A percentile compares a stretch with the other conserved stretches of the same genome.
Conservation (phyloP, 805 yeast genomes). For the Starmerella bacillaris region DNA sequence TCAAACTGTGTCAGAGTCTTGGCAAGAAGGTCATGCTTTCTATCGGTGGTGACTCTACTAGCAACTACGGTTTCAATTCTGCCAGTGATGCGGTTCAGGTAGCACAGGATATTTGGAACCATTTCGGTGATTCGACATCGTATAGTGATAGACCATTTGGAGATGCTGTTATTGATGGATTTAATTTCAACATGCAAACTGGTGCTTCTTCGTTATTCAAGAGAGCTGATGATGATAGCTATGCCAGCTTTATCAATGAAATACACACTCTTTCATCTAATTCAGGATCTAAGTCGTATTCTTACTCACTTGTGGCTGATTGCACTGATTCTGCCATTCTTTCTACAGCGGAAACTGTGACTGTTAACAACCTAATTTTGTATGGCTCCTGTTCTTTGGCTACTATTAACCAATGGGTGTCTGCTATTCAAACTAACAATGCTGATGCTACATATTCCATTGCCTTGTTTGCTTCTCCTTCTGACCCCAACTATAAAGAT, state of each 20-base stretch:
- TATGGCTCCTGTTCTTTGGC: slow-evolving; percentile 35
- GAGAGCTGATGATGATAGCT: slow-evolving; percentile 39
- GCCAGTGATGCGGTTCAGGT: slow-evolving; percentile 40
- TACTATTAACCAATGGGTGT: slow-evolving; percentile 39
- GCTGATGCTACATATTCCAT: slow-evolving; percentile 47
- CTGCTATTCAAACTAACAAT: background rate
- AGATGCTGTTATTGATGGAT: slow-evolving; percentile 63
- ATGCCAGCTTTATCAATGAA: slow-evolving; percentile 55
- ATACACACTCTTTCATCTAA: slow-evolving; percentile 81
- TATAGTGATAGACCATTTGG: slow-evolving; percentile 39
- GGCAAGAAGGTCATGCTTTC: slow-evolving; percentile 69
- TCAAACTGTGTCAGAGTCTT: slow-evolving; percentile 51
- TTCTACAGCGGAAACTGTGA: background rate
- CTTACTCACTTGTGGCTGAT: too few relatives aligned
- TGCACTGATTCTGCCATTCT: background rate
- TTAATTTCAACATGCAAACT: slow-evolving; percentile 56
- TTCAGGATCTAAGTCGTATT: slow-evolving; percentile 32
- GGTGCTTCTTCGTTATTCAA: slow-evolving; percentile 40
- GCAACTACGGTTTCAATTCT: slow-evolving; percentile 35
- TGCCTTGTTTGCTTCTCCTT: slow-evolving; percentile 52
- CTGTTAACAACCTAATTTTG: slow-evolving; percentile 64
- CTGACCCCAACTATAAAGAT: slow-evolving; percentile 29
- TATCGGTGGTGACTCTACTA: slow-evolving; percentile 57
- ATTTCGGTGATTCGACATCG: slow-evolving; percentile 28
- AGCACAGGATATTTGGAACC: slow-evolving; percentile 36